Conservation (phyloP, 352 stramenopile genomes). For the Pythium monospermum region DNA sequence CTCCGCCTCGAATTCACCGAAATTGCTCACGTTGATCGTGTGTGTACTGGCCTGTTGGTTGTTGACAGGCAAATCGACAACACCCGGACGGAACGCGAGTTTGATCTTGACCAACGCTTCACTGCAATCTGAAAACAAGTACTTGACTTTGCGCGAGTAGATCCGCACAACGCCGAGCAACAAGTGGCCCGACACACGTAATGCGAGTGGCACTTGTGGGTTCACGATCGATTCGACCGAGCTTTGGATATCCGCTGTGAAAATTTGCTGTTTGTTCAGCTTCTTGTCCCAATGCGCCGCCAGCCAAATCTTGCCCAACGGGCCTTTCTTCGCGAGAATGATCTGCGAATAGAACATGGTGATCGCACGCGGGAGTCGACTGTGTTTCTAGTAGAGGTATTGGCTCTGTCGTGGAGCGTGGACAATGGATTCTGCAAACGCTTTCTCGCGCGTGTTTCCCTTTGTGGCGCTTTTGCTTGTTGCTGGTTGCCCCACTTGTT, state of each 20-base stretch:
- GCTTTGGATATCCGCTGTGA: constrained; percentile 95
- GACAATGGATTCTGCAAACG: no score
- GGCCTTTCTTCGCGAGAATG: constrained; percentile 98
- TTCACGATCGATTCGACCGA: constrained; percentile 97
- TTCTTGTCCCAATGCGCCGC: constrained; percentile 99
- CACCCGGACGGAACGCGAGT: constrained; percentile 89
- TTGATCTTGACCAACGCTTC: constrained; percentile 99
- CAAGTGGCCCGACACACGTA: constrained; percentile 97
- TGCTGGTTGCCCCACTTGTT: background rate
- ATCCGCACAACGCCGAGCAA: constrained; percentile 98
- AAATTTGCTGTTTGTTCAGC: constrained; percentile 97
- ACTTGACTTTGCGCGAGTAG: constrained; percentile 97
- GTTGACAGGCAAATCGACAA: constrained; percentile 68
- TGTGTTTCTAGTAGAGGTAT: background rate
- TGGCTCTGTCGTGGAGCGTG: background rate
- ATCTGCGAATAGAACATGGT: constrained; percentile 99
- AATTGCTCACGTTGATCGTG: constrained; percentile 81
- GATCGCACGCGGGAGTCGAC: no score
- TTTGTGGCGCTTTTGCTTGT: background rate
- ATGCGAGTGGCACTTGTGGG: constrained; percentile 93
- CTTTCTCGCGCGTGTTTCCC: no score
- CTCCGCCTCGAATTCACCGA: constrained; percentile 82
- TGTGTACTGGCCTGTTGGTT: constrained; percentile 62
- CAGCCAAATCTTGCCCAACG: constrained; percentile 98
- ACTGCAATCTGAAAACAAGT: constrained; percentile 97